Evolutionary conservation across 805 yeast species (phyloP).

Genomic region (Lipomyces spencermartinsiae): DNA sequence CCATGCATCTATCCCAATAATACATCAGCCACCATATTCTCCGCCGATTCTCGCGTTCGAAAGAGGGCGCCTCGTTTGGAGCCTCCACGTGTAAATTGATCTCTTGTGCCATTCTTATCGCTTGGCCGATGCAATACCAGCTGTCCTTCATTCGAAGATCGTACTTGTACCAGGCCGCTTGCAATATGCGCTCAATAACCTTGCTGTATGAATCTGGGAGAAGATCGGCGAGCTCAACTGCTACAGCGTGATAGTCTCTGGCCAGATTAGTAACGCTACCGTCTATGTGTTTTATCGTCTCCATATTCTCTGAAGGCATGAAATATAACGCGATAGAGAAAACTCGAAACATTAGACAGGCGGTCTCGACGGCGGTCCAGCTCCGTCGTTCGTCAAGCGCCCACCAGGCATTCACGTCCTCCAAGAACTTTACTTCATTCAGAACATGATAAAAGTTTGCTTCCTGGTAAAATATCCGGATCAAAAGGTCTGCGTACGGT

Average conservation of each 20-base stretch:
- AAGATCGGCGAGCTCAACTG: conserved; percentile 6
- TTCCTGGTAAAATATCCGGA: conserved; percentile 3
- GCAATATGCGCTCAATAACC: neutral
- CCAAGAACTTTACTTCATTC: neutral
- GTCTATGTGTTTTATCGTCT: conserved; percentile 4
- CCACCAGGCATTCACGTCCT: conserved; percentile 6
- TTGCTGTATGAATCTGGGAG: conserved; percentile 5
- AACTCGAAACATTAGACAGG: conserved; percentile 6
- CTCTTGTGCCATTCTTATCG: conserved; percentile 11
- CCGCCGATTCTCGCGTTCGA: conserved; percentile 3
- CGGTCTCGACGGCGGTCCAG: neutral
- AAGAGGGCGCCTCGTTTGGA: conserved; percentile 6
- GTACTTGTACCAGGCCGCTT: conserved; percentile 10
- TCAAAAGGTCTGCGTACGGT: conserved; percentile 4
- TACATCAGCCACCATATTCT: conserved; percentile 7
- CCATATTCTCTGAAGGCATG: conserved; percentile 9
- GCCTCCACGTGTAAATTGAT: conserved; percentile 2
- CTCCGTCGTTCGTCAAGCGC: neutral
- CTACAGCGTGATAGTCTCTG: conserved; percentile 4
- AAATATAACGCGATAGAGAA: neutral
- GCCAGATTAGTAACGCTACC: neutral
- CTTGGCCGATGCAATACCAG: conserved; percentile 7
- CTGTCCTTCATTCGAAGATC: conserved; percentile 4
- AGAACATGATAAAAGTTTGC: conserved; percentile 11
- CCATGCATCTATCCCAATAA: conserved; percentile 10